Percentiles rank a stretch among this genome's conserved stretches.
Conservation (phyloP, 2,329 filamentous ascomycete genomes). For the Botryosphaeria dothidea region DNA sequence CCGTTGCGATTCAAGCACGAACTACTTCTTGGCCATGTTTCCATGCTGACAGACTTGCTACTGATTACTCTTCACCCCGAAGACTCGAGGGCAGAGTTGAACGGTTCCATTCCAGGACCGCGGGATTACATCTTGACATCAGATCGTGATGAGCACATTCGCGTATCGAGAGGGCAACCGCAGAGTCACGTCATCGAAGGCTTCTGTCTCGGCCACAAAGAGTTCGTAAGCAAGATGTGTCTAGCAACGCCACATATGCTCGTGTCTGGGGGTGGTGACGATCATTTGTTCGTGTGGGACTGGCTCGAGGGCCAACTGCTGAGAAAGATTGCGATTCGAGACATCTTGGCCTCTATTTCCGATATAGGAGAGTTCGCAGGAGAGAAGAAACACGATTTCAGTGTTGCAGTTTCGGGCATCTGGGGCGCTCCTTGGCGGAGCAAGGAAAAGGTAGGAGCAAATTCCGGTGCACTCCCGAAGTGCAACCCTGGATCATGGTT, state of each 20-base stretch:
- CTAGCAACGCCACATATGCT: constrained; percentile 66
- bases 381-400: constrained; percentile 27
- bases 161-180: constrained; percentile 76
- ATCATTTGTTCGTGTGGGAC: constrained; percentile 77
- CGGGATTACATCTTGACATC: constrained; percentile 65
- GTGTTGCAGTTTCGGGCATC: constrained; percentile 54
- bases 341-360: constrained; percentile 18
- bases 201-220: constrained; percentile 84
- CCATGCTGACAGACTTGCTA: constrained; percentile 80
- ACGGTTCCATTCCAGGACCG: constrained; percentile 24
- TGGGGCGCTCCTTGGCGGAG: constrained; percentile 40
- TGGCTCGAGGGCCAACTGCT: constrained; percentile 65
- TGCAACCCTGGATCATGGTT: no score
- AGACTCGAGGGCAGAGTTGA: constrained; percentile 25
- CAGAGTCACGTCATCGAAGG: constrained; percentile 86
- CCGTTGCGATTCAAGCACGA: constrained; percentile 68
- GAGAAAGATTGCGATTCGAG: constrained; percentile 50
- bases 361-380: constrained; percentile 3
- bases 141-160: constrained; percentile 81
- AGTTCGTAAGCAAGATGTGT: constrained; percentile 79
- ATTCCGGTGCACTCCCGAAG: constrained; percentile 26
- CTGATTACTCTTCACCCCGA: constrained; percentile 54
- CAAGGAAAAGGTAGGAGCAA: constrained; percentile 40
- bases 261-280: constrained; percentile 84
- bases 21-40: constrained; percentile 88